Evolutionary conservation across 2,329 filamentous ascomycete species (phyloP), one percentile per base, ranked within the genome.

Genomic region (Aspergillus sp.): DNA sequence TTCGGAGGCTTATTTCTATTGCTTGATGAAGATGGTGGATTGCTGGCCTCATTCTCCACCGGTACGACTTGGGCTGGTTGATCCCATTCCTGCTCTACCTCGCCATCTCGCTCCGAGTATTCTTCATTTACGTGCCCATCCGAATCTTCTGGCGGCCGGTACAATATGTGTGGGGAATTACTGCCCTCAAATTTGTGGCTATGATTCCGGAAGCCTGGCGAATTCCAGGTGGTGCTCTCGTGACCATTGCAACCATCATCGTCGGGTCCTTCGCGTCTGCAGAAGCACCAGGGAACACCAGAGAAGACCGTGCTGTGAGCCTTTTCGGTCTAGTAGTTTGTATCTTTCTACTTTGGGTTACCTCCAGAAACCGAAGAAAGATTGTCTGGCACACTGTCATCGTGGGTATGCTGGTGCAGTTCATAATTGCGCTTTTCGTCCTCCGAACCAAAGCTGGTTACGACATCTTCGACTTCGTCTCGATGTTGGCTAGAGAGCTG

Each of bases 401-500:
- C 63, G 91, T 91, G 43, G 93, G 93, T 63, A 95, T 96, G 89
- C 82, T 96, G 47, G 83, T 89, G 11, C 93, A 97, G 77, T 97
- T 93, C 79, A 83, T 97, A 72, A 85, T 97, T 66, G 93, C 92
- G 4, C 83, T 97, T 13, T 97, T 97, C 71, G 93, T 97, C 52
- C 83, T 97, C 68, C 87, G 92, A 52, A 95, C 92, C 3, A 78
- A 84, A 45, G 91, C 87, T 45, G 93, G 93, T 61, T 96, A 87
- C 79, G 91, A 96, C 78, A 96, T 97, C 74, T 97, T 97, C 85
- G 87, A 87, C 76, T 97, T 96, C 80, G 86, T 97, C 69, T 93
- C 92, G 4, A 82, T 82, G 57, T 85, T 94, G 9, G 92, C 92
- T 2, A 86, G 87, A 30, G 83, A 87, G 64, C 82, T 97, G 30